Evolutionary conservation across 257 asterid genomes (phyloP).

Genomic region (Striga asiatica): DNA sequence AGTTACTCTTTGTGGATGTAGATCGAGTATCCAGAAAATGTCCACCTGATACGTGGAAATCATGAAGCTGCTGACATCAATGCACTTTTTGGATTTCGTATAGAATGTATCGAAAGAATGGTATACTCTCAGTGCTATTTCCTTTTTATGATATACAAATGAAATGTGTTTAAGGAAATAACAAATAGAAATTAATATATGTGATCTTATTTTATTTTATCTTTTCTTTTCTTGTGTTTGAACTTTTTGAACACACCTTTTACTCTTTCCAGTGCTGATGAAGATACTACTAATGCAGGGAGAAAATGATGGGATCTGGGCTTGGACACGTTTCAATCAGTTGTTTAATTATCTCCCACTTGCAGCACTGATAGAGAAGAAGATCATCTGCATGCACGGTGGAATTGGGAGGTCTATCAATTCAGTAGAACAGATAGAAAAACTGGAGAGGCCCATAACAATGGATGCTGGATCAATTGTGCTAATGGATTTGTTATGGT

Average conservation of each 20-base stretch:
- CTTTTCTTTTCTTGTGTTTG: no score
- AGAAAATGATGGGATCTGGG: conserved; percentile 98
- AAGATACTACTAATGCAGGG: conserved; percentile 47
- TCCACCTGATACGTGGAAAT: conserved; percentile 96
- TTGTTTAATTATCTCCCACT: conserved; percentile 91
- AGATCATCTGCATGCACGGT: conserved; percentile 98
- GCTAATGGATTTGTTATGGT: conserved; percentile 97
- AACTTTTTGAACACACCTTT: no score
- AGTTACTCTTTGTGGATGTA: conserved; percentile 22
- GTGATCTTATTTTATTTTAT: no score
- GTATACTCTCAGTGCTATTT: conserved; percentile 28
- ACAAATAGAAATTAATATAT: no score
- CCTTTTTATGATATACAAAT: not conserved
- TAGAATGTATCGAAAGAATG: conserved; percentile 99
- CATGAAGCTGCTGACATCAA: conserved; percentile 99
- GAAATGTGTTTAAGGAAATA: no score
- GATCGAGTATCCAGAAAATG: conserved; percentile 94
- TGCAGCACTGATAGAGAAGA: conserved; percentile 97
- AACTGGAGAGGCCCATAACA: conserved; percentile 95
- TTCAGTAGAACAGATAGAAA: conserved; percentile 92
- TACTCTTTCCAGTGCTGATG: no score
- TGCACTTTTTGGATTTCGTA: conserved; percentile 97
- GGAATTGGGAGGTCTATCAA: conserved; percentile 97
- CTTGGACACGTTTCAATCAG: conserved; percentile 97
- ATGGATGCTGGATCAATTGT: conserved; percentile 98